phyloP scores from a whole-genome alignment of 495 filamentous ascomycete species.

The Glarea lozoyensis region DNA sequence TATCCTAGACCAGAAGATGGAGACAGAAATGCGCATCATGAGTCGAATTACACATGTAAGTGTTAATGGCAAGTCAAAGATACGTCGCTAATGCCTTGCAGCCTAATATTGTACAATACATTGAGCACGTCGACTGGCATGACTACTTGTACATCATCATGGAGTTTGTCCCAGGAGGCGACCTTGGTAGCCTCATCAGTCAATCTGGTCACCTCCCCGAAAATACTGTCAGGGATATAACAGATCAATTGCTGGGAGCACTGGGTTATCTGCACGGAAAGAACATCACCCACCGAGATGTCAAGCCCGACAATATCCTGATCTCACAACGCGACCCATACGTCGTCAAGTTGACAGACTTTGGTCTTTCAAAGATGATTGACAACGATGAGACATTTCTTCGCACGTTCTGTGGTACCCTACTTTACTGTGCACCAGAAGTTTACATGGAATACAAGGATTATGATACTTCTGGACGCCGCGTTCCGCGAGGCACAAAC shows the following conservation, averaged over 20 bases:
- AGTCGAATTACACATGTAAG: slow-evolving; percentile 71
- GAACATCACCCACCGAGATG: slow-evolving; percentile 90
- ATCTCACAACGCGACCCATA: slow-evolving; percentile 64
- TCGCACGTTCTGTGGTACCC: slow-evolving; percentile 91
- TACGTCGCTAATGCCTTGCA: slow-evolving; percentile 28
- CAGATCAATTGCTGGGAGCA: slow-evolving; percentile 69
- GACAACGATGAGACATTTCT: slow-evolving; percentile 82
- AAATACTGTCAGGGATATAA: slow-evolving; percentile 55
- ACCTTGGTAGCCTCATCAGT: slow-evolving; percentile 65
- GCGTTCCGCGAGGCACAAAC: slow-evolving; percentile 30
- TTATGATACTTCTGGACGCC: slow-evolving; percentile 37
- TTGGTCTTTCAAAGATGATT: slow-evolving; percentile 88
- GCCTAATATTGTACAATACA: slow-evolving; percentile 86
- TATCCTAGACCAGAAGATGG: slow-evolving; percentile 71
- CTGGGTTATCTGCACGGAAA: slow-evolving; percentile 79
- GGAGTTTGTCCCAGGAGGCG: slow-evolving; percentile 83
- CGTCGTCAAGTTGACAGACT: slow-evolving; percentile 86
- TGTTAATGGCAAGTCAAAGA: slow-evolving; percentile 4
- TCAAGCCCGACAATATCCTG: slow-evolving; percentile 96
- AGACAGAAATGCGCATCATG: slow-evolving; percentile 96
- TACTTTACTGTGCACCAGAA: slow-evolving; percentile 93
- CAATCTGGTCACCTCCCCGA: slow-evolving; percentile 55
- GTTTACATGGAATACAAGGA: slow-evolving; percentile 80
- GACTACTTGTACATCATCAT: slow-evolving; percentile 86
- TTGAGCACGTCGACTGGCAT: slow-evolving; percentile 72